Base-by-base conservation (phyloP, 2,329 filamentous ascomycete genomes). In the Aciculosporium take region DNA sequence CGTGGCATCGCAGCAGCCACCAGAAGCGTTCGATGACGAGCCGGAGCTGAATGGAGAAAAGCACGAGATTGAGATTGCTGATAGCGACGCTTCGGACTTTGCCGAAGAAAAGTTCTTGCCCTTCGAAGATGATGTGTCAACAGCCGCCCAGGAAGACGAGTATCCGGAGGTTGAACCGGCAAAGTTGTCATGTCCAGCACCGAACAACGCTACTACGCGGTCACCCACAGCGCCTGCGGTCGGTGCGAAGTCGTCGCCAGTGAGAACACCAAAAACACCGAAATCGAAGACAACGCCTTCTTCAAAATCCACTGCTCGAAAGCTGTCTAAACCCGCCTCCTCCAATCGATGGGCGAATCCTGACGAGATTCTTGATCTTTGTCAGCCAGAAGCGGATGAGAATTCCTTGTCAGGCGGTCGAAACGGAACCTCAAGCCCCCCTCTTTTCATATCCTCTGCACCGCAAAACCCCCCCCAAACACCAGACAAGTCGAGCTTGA, bases 361-460 rank as follows among this genome's bases (percentile, higher is more conserved):
- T n/a, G 21, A 13, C 18, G 25, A 30, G n/a, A 15, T 10, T 18
- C 20, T 24, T 8, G 15, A 17, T 1, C 18, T 15, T 12, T 18
- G 9, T 17, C 24, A 25, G 33, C 18, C 25, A 23, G 25, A 24
- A 5, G 10, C 10, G 10, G 21, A n/a, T n/a, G n/a, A 20, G 15
- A 17, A 17, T n/a, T 18, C 28, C 10, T 17, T 17, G 17, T 23
- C 25, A 13, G 25, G 15, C 18, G 31, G 7, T 18, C 18, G 28
- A 41, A 37, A 9, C 13, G 13, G 13, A 20, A 23, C 18, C 4
- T n/a, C 25, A 29, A 41, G 39, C 15, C 39, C 39, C 7, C 31
- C 39, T 25, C 32, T 41, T 13, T 41, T 41, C 21, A 12, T 41
- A 31, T 25, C 27, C n/a, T 34, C 42, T 13, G 27, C 42, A 23